These are phyloP conservation scores for Globisporangium paddicum DNA, from an alignment of 352 stramenopile species.

Conservation along the genomic window DNA sequence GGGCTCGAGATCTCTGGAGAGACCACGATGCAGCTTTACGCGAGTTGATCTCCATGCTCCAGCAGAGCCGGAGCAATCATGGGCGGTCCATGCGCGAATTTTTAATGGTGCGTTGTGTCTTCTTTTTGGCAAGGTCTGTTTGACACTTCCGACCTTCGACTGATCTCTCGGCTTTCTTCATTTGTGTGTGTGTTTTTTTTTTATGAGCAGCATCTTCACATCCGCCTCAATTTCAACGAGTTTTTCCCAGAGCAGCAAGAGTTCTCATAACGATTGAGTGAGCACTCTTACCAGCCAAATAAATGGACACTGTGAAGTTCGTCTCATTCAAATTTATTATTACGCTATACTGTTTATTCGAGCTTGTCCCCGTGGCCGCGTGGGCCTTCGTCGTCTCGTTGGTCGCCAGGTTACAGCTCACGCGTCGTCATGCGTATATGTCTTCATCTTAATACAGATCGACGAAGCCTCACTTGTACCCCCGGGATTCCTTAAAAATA, in stretches of 20 bases:
- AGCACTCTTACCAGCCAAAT: not conserved
- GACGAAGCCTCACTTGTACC: not conserved
- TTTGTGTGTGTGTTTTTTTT: not conserved
- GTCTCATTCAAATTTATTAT: slow-evolving; percentile 1
- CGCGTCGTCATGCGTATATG: not conserved
- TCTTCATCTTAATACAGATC: not conserved
- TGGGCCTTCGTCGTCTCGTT: not conserved
- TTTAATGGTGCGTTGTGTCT: slow-evolving; percentile 28
- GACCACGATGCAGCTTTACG: slow-evolving; percentile 22
- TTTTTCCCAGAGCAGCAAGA: slow-evolving; percentile 20
- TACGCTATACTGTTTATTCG: not conserved
- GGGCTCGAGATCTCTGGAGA: slow-evolving; percentile 13
- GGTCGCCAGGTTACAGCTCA: not conserved
- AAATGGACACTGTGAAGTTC: not conserved
- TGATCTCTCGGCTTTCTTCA: not conserved
- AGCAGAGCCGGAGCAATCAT: slow-evolving; percentile 17
- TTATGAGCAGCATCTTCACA: slow-evolving; percentile 39
- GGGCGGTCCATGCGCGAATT: slow-evolving; percentile 32
- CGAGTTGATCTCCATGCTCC: slow-evolving; percentile 21
- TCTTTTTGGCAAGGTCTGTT: not conserved
- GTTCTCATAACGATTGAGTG: not conserved
- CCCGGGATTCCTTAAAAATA: slow-evolving; percentile 50
- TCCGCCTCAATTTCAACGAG: slow-evolving; percentile 57
- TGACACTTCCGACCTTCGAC: slow-evolving; percentile 5
- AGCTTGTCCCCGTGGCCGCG: not conserved